Evolutionary conservation across 164 flowering plant genomes (phyloP).

Genomic region (Vitis riparia): DNA sequence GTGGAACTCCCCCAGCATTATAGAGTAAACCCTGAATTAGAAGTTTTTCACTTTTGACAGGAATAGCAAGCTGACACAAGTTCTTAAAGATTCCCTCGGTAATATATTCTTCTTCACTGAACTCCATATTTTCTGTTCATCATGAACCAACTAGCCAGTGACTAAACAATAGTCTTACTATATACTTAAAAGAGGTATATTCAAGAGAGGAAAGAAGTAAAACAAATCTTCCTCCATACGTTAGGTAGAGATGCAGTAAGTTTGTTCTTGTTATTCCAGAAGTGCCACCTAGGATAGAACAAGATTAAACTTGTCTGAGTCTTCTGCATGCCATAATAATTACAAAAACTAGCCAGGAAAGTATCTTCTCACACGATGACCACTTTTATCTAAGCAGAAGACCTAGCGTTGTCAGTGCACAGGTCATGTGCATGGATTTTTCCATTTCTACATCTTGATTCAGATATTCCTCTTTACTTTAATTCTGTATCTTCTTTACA

Average conservation of each 20-base stretch:
- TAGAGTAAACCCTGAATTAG: background rate
- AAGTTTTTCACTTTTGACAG: slow-evolving; percentile 33
- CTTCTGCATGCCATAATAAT: background rate
- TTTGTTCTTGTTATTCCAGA: no score
- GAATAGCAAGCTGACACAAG: slow-evolving; percentile 80
- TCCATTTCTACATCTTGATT: background rate
- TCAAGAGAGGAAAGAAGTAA: no score
- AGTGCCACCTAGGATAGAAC: no score
- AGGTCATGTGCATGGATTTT: background rate
- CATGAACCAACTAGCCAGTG: background rate
- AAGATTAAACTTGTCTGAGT: no score
- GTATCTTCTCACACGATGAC: background rate
- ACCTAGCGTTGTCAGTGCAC: background rate
- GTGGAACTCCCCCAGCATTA: background rate
- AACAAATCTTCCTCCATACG: no score
- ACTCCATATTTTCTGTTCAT: background rate
- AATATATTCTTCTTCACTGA: slow-evolving; percentile 15
- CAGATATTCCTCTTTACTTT: background rate
- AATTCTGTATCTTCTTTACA: slow-evolving; percentile 11
- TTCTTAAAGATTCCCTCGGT: slow-evolving; percentile 74
- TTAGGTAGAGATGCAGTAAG: no score
- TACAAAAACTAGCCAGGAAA: background rate
- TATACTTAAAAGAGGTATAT: no score
- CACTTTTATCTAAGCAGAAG: background rate
- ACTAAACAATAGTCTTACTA: background rate